These are phyloP conservation scores for Penicillium riverlandense DNA, from an alignment of 495 filamentous ascomycete species.

Conservation along the genomic window DNA sequence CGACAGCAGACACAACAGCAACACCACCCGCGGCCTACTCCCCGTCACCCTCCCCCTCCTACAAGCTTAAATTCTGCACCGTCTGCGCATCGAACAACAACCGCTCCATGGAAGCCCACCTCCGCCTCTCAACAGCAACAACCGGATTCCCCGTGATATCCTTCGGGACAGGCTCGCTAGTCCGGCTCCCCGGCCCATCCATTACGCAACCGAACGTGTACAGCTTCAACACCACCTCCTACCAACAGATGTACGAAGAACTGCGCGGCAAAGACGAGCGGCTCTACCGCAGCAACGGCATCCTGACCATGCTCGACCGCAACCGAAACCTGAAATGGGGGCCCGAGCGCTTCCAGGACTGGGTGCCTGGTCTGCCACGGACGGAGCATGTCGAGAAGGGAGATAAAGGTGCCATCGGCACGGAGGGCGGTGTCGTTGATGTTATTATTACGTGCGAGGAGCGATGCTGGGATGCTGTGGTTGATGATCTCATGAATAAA, in stretches of 20 bases:
- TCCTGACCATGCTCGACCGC: constrained; percentile 90
- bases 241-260: constrained; percentile 83
- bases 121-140: constrained; percentile 68
- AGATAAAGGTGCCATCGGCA: constrained; percentile 68
- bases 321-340: constrained; percentile 90
- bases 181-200: constrained; percentile 86
- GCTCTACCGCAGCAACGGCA: constrained; percentile 84
- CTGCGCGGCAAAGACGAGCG: constrained; percentile 76
- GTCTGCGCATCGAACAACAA: constrained; percentile 98
- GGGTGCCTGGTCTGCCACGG: constrained; percentile 80
- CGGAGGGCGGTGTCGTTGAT: constrained; percentile 87
- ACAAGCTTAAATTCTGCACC: constrained; percentile 93
- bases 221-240: constrained; percentile 90
- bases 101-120: constrained; percentile 97
- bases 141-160: constrained; percentile 86
- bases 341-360: constrained; percentile 97
- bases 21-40: background rate
- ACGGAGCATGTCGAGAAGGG: constrained; percentile 47
- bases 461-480: constrained; percentile 95
- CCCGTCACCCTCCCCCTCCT: no score
- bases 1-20: constrained; percentile 26
- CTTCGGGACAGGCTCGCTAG: constrained; percentile 93
- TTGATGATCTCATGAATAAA: constrained; percentile 84
- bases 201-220: constrained; percentile 95
- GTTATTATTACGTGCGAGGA: constrained; percentile 97